Evolutionary conservation across 805 yeast genomes (phyloP).

Genomic region (Wickerhamomyces hampshirensis): DNA sequence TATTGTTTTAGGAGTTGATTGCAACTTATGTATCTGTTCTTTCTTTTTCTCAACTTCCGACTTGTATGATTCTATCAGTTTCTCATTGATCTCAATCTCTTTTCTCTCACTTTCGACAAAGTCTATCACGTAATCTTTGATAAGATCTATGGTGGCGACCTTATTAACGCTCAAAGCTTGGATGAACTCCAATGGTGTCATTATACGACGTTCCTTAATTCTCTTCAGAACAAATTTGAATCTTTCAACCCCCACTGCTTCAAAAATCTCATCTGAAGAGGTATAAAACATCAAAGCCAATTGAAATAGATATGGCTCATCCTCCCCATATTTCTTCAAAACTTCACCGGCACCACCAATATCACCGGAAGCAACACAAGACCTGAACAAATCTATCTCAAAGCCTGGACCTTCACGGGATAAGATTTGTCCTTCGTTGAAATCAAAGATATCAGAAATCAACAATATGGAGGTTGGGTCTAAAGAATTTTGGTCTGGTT

Average conservation of each 20-base stretch:
- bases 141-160: conserved; percentile 63
- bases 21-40: conserved; percentile 46
- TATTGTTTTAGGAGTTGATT: conserved; percentile 34
- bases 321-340: conserved; percentile 53
- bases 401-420: conserved; percentile 28
- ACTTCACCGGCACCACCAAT: conserved; percentile 52
- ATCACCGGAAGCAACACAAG: conserved; percentile 55
- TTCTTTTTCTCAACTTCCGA: conserved; percentile 56
- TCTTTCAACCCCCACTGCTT: conserved; percentile 46
- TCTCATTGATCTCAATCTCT: conserved; percentile 65
- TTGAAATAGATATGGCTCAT: conserved; percentile 60
- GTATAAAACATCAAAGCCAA: conserved; percentile 60
- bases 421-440: conserved; percentile 42
- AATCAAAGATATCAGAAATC: conserved; percentile 40
- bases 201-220: conserved; percentile 45
- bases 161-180: conserved; percentile 58
- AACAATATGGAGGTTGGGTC: conserved; percentile 49
- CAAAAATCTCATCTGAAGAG: conserved; percentile 47
- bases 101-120: conserved; percentile 53
- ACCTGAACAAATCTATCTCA: conserved; percentile 57
- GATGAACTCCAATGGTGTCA: conserved; percentile 76
- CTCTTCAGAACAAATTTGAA: conserved; percentile 45
- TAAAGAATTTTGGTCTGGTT: conserved; percentile 41
- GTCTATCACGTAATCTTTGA: conserved; percentile 63
- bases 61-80: conserved; percentile 63